phyloP scores from a whole-genome alignment of 352 stramenopile species.

The Blastocystis sp. region DNA sequence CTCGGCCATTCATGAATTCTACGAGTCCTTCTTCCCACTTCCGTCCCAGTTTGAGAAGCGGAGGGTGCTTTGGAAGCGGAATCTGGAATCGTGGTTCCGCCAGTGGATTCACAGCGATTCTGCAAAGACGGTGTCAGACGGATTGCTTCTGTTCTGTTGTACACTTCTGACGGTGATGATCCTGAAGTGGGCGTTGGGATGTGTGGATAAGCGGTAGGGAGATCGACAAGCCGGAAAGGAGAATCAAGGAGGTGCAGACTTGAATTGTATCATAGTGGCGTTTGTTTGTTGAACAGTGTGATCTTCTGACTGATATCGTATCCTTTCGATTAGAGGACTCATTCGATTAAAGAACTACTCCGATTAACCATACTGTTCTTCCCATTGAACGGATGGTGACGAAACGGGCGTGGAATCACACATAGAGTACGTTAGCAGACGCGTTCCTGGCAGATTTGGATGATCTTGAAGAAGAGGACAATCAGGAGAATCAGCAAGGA shows the following conservation, averaged over 20 bases:
- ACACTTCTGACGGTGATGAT: background rate
- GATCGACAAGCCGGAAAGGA: constrained; percentile 5
- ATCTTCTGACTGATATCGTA: background rate
- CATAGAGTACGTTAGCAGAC: constrained; percentile 80
- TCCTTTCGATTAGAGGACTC: too few species aligned
- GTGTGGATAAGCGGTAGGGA: constrained; percentile 10
- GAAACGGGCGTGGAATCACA: too few species aligned
- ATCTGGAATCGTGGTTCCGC: too few species aligned
- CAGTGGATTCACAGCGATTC: too few species aligned
- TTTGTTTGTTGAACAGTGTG: constrained; percentile 18
- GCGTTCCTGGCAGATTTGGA: constrained; percentile 87
- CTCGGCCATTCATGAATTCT: constrained; percentile 88
- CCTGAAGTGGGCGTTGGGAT: background rate
- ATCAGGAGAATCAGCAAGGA: constrained; percentile 80
- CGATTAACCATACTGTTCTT: too few species aligned
- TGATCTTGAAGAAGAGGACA: constrained; percentile 84
- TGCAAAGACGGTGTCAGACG: background rate
- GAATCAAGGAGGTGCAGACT: constrained; percentile 30
- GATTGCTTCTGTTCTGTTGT: background rate
- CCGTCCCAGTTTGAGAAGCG: constrained; percentile 88
- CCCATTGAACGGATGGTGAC: too few species aligned
- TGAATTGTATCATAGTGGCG: constrained; percentile 28
- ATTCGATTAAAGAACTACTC: too few species aligned
- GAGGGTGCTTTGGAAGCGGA: background rate
- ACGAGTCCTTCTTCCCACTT: constrained; percentile 88